Evolutionary conservation across 768 basidiomycete species (phyloP), one percentile per base, ranked within the genome.

Genomic region (Suillus luteus): DNA sequence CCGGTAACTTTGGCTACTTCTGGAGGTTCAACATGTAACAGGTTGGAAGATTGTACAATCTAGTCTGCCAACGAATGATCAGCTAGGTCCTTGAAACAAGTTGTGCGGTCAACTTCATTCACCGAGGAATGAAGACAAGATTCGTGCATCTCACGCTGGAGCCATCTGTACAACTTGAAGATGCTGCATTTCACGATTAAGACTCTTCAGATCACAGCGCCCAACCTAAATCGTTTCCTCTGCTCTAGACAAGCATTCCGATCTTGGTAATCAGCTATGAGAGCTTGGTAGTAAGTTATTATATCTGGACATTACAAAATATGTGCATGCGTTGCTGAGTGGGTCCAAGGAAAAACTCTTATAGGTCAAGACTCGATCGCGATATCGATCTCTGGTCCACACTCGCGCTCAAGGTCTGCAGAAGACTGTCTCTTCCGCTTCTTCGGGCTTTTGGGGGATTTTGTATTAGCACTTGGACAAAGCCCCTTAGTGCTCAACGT

Each of bases 391-490:
- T 77, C 76, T 1, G 82, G 80, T 7, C 75, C 76, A 5, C 74
- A 58, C 1, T 55, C 52, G 6, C 54, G 63, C 31, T 66, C 57
- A 19, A 55, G 40, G 10, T 60, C 48, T 2, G 27, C 38, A 55
- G 62, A 35, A 2, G 60, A 54, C 22, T 17, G 54, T 38, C 55
- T 41, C 60, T 67, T 68, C 17, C 62, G 69, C 10, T 3, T 55
- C 11, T 37, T 27, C 14, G 41, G 51, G 37, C 65, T 73, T 69
- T 46, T 67, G 38, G 44, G 62, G 75, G 60, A 68, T 59, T 54
- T 69, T 66, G n/a, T 68, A 70, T 74, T 75, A 6, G 86, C 88
- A 61, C 91, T 92, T 0, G 92, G 91, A 70, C 91, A 93, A 0
- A 90, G 80, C 0, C 78, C 82, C 11, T 76, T 77, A 0, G 73